Base-by-base conservation (phyloP, 2,329 filamentous ascomycete species). In the Stenocarpella maydis region DNA sequence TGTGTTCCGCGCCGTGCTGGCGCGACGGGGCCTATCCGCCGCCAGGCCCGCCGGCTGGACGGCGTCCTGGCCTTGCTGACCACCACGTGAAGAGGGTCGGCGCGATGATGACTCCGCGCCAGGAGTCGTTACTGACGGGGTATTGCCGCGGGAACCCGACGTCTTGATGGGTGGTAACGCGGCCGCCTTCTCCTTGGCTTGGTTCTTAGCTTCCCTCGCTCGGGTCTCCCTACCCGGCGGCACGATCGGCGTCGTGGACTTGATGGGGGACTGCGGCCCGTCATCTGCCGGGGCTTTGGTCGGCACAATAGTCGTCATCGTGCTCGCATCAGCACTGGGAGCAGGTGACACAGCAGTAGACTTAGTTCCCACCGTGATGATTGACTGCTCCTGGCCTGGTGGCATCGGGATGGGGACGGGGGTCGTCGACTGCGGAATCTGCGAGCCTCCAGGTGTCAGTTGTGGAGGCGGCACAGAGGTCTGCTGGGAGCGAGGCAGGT, bases 1-100 rank as follows among this genome's bases (percentile, higher is more conserved):
- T 1, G 87, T 89, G 74, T 86, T 88, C 70, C 86, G 82, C 67
- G 86, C 85, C 28, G 86, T 88, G 74, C 87, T 89, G 68, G 86
- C 76, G 68, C 87, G 85, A 61, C 87, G 84, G 71, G 86, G 81
- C 55, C 87, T 82, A 69, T 89, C 87, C 58, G 80, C 79, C 24
- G 84, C 86, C 69, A 87, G 78, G 21, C 83, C 84, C 52, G 80
- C 74, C 71, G 81, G 80, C 47, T 84, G 84, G 31, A 19, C 2
- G 21, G 52, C 15, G 73, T 88, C 86, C 75, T 85, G 82, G 74
- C 84, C 87, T 70, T 80, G 76, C 68, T 87, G 86, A 49, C 86
- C 86, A 50, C 86, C 86, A 76, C 86, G 82, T 52, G 86, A 88
- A 39, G 79, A 77, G 2, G 86, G 86, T 41, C 86, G 84, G 41